Percentiles rank a stretch among this genome's conserved stretches.
phyloP scores from a whole-genome alignment of 108 stramenopile genomes.

The Conticribra weissflogii region DNA sequence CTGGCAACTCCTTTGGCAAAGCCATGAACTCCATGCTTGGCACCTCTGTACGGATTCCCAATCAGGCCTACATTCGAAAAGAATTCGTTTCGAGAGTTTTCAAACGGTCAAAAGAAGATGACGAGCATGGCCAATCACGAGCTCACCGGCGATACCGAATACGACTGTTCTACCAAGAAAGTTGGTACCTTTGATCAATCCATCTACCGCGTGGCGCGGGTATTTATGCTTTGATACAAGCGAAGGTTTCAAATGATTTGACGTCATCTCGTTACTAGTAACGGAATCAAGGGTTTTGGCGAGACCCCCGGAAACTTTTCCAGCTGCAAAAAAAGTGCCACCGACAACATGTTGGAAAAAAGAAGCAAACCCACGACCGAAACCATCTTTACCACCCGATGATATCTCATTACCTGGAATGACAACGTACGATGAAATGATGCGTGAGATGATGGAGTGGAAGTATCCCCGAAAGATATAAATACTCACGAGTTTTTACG shows the following conservation, averaged over 20 bases:
- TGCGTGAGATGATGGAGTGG: not conserved
- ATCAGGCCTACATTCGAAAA: too few relatives aligned
- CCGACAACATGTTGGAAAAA: constrained; percentile 38
- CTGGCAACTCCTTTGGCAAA: constrained; percentile 33
- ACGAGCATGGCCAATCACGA: not conserved
- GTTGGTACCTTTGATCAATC: constrained; percentile 33
- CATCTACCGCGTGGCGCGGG: constrained; percentile 36
- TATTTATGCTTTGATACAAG: constrained; percentile 17
- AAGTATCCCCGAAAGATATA: not conserved
- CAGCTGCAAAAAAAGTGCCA: constrained; percentile 27
- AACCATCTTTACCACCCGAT: constrained; percentile 42
- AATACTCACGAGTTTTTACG: constrained; percentile 30
- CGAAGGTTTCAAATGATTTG: constrained; percentile 41
- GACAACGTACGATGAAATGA: not conserved
- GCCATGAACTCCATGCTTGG: constrained; percentile 18
- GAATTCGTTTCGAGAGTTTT: too few relatives aligned
- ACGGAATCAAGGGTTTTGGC: constrained; percentile 34
- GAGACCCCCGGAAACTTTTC: constrained; percentile 28
- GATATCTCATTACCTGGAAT: constrained; percentile 30
- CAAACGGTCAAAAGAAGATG: not conserved
- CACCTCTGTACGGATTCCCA: constrained; percentile 47
- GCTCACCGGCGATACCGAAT: constrained; percentile 31
- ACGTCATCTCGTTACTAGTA: constrained; percentile 26
- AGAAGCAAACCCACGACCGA: constrained; percentile 42
- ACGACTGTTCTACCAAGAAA: constrained; percentile 25